Base-by-base conservation (phyloP, 2,329 filamentous ascomycete genomes). In the Colletotrichum costaricense region DNA sequence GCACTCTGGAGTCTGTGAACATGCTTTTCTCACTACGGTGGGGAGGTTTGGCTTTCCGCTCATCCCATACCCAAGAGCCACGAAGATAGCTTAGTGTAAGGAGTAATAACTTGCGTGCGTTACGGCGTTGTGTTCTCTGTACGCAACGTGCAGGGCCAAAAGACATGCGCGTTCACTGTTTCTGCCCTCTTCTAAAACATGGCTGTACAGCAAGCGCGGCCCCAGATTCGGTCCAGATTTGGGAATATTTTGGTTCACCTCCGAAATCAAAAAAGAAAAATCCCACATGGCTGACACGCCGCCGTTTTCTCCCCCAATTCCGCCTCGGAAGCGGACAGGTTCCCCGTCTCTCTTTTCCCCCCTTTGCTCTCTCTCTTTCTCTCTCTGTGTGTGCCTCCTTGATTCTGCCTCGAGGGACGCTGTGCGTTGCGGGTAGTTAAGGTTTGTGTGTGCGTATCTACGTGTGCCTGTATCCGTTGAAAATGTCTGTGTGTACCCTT, bases 81-180 rank as follows among this genome's bases (percentile, higher is more conserved):
- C 35, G 35, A 42, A 42, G 35, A n/a, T 46, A 4, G 14, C 16
- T 46, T 46, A 46, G 16, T 42, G 38, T 46, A 46, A 8, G 16
- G 19, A 19, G 42, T 28, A 35, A 38, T 46, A 35, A 38, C 57
- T 19, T 46, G 49, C 57, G 68, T 67, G 63, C 33, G 35, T 42
- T 46, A 16, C 19, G 42, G 42, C 42, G 38, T 16, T 42, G 19
- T n/a, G 16, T 46, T 46, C 33, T 60, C 54, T 59, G 6, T 55
- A n/a, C 38, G 26, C 33, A 33, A 58, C 57, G 35, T 63, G 69
- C 69, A 72, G 64, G 26, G 42, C 42, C 42, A 22, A 63, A 58
- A 52, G 26, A 65, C 56, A 63, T 63, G 64, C 64, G 64, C 69
- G 35, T 62, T 72, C 69, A 42, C 64, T 68, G 57, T 63, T 63